Base-by-base conservation (phyloP, 106 monocot genomes). In the Phalaenopsis equestris region DNA sequence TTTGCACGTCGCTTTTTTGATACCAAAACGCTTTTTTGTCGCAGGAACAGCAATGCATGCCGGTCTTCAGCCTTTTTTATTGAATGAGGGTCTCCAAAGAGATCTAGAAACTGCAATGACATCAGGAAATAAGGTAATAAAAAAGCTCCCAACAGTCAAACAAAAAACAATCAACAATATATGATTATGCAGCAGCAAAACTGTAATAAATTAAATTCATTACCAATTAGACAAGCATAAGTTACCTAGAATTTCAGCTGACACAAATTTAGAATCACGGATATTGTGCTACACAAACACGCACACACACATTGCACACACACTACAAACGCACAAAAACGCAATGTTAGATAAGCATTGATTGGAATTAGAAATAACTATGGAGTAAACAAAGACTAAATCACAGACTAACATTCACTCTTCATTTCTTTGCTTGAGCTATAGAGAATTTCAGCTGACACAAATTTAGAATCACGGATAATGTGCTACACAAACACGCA, bases 1-100 rank as follows among this genome's bases (percentile, higher is more conserved):
- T 98, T 94, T 49, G 92, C 87, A 67, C 74, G 88, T 30, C 98
- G 87, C 64, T 99, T 99, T 72, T 87, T 89, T 73, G 94, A 90
- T 42, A 86, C 49, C 12, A 77, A 80, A 7, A 82, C 72, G 79
- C 79, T 84, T 78, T 83, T 91, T 42, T 99, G 92, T 43, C 90
- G 86, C 18, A 90, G 73, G 82, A 99, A 94, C 21, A 91, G 86
- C 61, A 80, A 76, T 15, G 80, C 67, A 78, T 99, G 98, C 19
- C 94, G 86, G 67, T 80, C 84, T 7, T 82, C 85, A 24, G 98
- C 94, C 87, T 90, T 94, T 82, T 91, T 99, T 38, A 94, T 89
- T 1, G 87, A 81, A 17, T 85, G 83, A 36, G 82, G 67, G 80
- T 94, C 88, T 78, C 98, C 98, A 88, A 99, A 99, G 48, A 91